Evolutionary conservation across 2,329 filamentous ascomycete genomes (phyloP).

Genomic region (Coleophoma cylindrospora): DNA sequence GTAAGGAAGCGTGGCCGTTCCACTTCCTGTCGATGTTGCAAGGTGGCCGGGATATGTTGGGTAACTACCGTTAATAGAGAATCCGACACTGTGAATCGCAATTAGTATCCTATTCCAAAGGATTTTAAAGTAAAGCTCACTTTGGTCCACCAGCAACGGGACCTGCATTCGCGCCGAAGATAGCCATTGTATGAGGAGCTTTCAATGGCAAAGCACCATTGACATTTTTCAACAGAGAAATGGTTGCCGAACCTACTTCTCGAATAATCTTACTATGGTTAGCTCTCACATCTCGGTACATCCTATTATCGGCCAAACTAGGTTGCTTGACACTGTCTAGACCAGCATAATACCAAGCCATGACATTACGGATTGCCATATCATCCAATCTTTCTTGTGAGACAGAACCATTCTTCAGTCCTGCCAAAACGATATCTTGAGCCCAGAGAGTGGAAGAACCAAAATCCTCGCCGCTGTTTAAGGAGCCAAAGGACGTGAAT

Average conservation of each 20-base stretch:
- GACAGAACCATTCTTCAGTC: constrained; percentile 27
- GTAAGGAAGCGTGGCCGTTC: constrained; percentile 67
- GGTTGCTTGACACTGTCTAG: constrained; percentile 29
- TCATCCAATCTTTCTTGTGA: constrained; percentile 56
- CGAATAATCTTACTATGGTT: constrained; percentile 57
- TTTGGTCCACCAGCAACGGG: neutral
- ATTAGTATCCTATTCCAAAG: neutral
- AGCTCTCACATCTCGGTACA: constrained; percentile 41
- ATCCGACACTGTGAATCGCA: neutral
- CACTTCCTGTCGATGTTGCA: constrained; percentile 52
- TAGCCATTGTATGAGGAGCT: constrained; percentile 43
- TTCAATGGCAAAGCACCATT: constrained; percentile 48
- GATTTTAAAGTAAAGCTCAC: neutral
- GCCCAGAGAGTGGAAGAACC: neutral
- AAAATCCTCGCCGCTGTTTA: neutral
- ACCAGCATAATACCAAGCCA: constrained; percentile 50
- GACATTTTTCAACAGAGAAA: constrained; percentile 61
- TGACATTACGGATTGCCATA: constrained; percentile 58
- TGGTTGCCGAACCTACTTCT: constrained; percentile 44
- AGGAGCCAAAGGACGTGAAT: neutral
- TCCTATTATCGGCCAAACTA: neutral
- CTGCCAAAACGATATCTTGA: neutral
- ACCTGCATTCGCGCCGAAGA: constrained; percentile 52
- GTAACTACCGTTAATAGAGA: neutral
- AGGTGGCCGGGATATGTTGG: neutral